Conservation (phyloP, 306 rosid species). For the Canavalia gladiata region DNA sequence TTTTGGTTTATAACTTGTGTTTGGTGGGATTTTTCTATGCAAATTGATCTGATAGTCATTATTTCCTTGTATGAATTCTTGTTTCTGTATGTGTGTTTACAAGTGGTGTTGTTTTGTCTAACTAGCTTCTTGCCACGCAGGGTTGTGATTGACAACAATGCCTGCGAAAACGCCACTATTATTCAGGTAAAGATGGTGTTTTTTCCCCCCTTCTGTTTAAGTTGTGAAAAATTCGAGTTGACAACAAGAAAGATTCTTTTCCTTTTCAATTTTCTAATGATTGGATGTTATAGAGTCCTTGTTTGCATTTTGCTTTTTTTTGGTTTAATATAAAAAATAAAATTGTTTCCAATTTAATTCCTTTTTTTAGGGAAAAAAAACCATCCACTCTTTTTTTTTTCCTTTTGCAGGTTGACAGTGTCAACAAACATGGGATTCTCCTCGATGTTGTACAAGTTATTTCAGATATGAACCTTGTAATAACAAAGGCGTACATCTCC, state of each 20-base stretch:
- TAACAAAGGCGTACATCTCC: conserved; percentile 86
- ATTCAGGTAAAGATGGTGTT: conserved; percentile 64
- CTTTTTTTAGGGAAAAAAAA: neutral
- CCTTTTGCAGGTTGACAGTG: conserved; percentile 81
- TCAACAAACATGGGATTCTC: conserved; percentile 91
- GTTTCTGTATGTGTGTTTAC: neutral
- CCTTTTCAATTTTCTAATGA: conserved; percentile 5
- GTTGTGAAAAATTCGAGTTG: conserved; percentile 18
- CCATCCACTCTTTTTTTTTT: neutral
- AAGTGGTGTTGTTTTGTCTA: conserved; percentile 39
- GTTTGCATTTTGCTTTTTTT: neutral
- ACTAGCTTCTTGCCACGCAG: conserved; percentile 60
- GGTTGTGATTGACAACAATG: conserved; percentile 89
- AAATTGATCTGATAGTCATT: conserved; percentile 28
- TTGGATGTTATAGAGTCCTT: conserved; percentile 17
- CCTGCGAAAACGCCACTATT: conserved; percentile 81
- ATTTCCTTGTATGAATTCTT: conserved; percentile 34
- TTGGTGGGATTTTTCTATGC: neutral
- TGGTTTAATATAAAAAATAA: neutral
- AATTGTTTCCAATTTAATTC: neutral
- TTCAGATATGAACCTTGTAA: conserved; percentile 82
- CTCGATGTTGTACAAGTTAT: conserved; percentile 93
- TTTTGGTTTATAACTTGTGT: neutral
- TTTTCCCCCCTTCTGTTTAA: neutral
- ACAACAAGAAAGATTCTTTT: neutral